Percentiles rank a stretch among this genome's conserved stretches.
Conservation (phyloP, 768 basidiomycete genomes). For the Xerocomellus dryophilus region DNA sequence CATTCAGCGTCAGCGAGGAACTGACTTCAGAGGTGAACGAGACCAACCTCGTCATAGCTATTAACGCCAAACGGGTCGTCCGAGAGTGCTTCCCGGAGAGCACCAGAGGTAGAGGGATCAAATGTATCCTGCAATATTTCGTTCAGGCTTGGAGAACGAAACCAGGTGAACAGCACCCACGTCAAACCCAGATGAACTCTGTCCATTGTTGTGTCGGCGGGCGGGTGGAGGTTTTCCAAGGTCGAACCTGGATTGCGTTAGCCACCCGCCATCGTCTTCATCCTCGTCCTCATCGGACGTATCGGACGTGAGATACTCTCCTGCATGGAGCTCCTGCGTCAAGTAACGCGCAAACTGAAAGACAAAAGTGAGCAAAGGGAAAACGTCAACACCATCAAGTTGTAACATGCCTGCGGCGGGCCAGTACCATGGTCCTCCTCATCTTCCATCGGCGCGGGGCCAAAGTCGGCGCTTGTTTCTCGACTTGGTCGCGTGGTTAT, state of each 20-base stretch:
- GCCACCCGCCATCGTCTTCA: constrained; percentile 75
- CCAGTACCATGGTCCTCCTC: constrained; percentile 45
- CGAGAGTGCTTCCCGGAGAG: constrained; percentile 36
- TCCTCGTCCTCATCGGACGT: constrained; percentile 51
- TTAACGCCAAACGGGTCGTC: constrained; percentile 50
- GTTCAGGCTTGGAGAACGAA: neutral
- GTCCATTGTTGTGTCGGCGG: constrained; percentile 45
- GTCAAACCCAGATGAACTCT: constrained; percentile 52
- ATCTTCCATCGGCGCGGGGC: constrained; percentile 47
- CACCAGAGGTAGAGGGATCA: constrained; percentile 33
- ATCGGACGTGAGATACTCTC: constrained; percentile 53
- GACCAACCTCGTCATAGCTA: constrained; percentile 48
- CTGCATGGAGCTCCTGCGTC: constrained; percentile 65
- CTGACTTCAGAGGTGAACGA: neutral
- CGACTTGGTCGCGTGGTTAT: constrained; percentile 41
- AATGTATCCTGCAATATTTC: constrained; percentile 48
- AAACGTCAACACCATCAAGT: neutral
- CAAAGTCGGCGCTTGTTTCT: constrained; percentile 65
- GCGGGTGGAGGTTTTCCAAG: constrained; percentile 49
- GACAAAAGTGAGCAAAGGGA: neutral
- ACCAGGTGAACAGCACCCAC: constrained; percentile 39
- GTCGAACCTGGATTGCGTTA: constrained; percentile 73
- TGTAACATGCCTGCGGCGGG: constrained; percentile 41
- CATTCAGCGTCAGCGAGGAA: neutral
- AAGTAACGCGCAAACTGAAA: constrained; percentile 77